These are phyloP conservation scores for Paramecium biaurelia DNA, from an alignment of 73 alveolate genomes.

Conservation along the genomic window DNA sequence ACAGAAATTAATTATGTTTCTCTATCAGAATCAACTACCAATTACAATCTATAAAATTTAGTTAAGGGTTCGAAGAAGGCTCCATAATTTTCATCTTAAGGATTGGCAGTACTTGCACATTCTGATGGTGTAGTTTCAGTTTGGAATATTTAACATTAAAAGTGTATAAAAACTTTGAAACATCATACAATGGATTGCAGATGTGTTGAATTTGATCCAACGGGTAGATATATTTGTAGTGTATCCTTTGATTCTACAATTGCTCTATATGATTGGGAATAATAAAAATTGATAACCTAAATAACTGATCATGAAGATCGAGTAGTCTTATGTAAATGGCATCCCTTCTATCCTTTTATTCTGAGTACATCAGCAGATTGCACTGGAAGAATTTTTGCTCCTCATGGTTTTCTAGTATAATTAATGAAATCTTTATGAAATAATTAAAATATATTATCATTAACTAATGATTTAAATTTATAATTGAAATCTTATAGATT, in stretches of 20 bases:
- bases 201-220: constrained; percentile 73
- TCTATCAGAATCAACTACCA: constrained; percentile 27
- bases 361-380: constrained; percentile 85
- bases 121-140: constrained; percentile 66
- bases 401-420: constrained; percentile 49
- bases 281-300: constrained; percentile 51
- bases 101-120: constrained; percentile 68
- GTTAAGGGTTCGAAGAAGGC: constrained; percentile 32
- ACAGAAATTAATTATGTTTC: constrained; percentile 80
- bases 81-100: neutral
- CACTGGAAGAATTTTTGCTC: constrained; percentile 80
- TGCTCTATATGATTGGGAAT: constrained; percentile 35
- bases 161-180: constrained; percentile 34
- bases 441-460: neutral
- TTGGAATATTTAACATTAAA: constrained; percentile 66
- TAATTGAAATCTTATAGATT: too few species aligned
- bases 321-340: constrained; percentile 78
- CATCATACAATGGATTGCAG: constrained; percentile 69
- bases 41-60: constrained; percentile 14
- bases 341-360: constrained; percentile 84
- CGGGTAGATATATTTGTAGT: constrained; percentile 61
- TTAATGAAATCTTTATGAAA: constrained; percentile 39
- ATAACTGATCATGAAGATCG: constrained; percentile 63
- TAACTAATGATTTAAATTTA: neutral
- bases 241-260: constrained; percentile 67